phyloP scores from a whole-genome alignment of 768 basidiomycete species.

The Lentinus tigrinus region DNA sequence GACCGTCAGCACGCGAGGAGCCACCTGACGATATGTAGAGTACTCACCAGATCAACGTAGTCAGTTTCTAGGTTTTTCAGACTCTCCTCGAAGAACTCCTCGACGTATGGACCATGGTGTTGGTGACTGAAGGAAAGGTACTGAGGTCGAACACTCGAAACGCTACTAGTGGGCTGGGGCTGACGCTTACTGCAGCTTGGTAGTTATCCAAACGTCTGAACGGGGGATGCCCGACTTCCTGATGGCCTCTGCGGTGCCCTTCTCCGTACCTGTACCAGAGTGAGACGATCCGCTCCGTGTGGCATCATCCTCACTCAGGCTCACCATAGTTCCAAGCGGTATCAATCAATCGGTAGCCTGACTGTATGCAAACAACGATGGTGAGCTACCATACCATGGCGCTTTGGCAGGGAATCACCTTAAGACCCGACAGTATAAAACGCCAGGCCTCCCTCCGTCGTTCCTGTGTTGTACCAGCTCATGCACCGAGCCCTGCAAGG shows the following conservation, averaged over 20 bases:
- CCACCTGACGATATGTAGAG: not conserved
- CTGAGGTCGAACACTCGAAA: no score
- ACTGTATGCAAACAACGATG: slow-evolving; percentile 16
- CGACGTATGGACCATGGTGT: slow-evolving; percentile 31
- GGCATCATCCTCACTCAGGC: not conserved
- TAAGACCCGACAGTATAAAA: slow-evolving; percentile 42
- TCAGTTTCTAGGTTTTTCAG: slow-evolving; percentile 28
- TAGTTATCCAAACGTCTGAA: slow-evolving; percentile 64
- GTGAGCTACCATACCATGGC: no score
- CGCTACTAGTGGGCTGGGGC: no score
- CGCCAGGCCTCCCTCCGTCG: slow-evolving; percentile 33
- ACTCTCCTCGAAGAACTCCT: slow-evolving; percentile 29
- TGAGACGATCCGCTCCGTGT: slow-evolving; percentile 8
- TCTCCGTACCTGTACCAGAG: slow-evolving; percentile 21
- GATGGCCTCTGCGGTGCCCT: slow-evolving; percentile 24
- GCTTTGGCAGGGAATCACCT: slow-evolving; percentile 29
- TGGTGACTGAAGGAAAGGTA: slow-evolving; percentile 35
- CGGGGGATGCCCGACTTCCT: slow-evolving; percentile 57
- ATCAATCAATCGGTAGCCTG: slow-evolving; percentile 29
- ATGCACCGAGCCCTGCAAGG: slow-evolving; percentile 41
- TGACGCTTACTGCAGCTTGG: slow-evolving; percentile 41
- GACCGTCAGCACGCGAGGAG: not conserved
- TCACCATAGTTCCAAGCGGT: slow-evolving; percentile 32
- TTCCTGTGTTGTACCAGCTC: slow-evolving; percentile 35
- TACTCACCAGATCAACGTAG: slow-evolving; percentile 30